Conservation (phyloP, 2,329 filamentous ascomycete species). For the Trichoderma sp. region DNA sequence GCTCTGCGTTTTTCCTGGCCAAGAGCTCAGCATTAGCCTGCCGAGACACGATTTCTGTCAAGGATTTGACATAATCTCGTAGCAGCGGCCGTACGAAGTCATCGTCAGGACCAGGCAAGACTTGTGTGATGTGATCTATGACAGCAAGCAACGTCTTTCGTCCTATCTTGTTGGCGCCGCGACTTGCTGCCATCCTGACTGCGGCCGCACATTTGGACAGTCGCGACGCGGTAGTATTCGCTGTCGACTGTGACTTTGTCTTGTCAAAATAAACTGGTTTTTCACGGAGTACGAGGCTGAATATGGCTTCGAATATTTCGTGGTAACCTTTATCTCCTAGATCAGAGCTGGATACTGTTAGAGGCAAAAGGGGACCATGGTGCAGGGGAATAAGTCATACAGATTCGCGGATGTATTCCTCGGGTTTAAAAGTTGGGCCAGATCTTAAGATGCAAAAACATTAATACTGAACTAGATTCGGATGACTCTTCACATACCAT, state of each 20-base stretch:
- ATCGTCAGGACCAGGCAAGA: conserved; percentile 59
- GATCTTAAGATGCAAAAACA: conserved; percentile 2
- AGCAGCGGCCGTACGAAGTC: conserved; percentile 66
- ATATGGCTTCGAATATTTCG: conserved; percentile 75
- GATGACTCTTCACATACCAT: conserved; percentile 32
- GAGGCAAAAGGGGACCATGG: conserved; percentile 24
- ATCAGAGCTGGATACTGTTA: conserved; percentile 28
- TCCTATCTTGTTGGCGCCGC: conserved; percentile 65
- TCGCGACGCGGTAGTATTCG: conserved; percentile 50
- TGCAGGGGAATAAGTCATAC: conserved; percentile 33
- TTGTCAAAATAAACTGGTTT: conserved; percentile 60
- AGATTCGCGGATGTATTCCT: conserved; percentile 37
- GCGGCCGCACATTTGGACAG: conserved; percentile 68
- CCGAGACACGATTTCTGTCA: conserved; percentile 67
- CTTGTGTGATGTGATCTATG: conserved; percentile 77
- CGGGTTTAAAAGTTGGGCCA: conserved; percentile 39
- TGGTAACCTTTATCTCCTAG: conserved; percentile 78
- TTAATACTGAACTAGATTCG: not conserved
- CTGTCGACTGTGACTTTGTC: conserved; percentile 45
- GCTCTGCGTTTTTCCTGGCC: conserved; percentile 49
- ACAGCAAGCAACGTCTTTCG: conserved; percentile 75
- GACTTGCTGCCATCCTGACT: conserved; percentile 67
- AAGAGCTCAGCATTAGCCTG: conserved; percentile 79
- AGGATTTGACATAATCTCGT: conserved; percentile 73
- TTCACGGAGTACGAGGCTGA: conserved; percentile 65